Evolutionary conservation across 345 rosid species (phyloP), one percentile per base, ranked within the genome.

Genomic region (Hibiscus tridactylites): DNA sequence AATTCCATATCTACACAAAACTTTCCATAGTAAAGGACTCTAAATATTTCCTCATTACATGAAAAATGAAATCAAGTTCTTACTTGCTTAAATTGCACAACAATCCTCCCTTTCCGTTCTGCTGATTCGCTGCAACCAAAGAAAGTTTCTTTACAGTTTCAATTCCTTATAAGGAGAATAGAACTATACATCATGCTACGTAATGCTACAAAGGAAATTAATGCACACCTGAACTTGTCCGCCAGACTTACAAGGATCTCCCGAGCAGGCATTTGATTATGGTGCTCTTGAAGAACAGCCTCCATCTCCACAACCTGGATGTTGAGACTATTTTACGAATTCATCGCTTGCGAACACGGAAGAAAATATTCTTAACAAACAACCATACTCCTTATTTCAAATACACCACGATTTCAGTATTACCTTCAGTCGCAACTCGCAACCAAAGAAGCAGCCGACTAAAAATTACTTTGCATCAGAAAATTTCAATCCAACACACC

Each of bases 11-110:
- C 99, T 96, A 75, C 28, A 64, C 16, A 60, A 39, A 42, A 58
- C 19, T 66, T 35, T 58, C 64, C 68, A 68, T 26, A 46, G 67
- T 60, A n/a, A 65, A 15, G 46, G 49, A 78, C 42, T 64, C 9
- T 7, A 11, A 80, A 47, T 4, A 39, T 33, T 24, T 72, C 12
- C 61, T 35, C 49, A 50, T 31, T 61, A 47, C 65, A 11, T 62
- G 69, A 46, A 54, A 44, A 65, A 61, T 64, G 62, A 50, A 37
- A 24, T 72, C 61, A 35, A 61, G 39, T 17, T 81, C 83, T 81
- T 88, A 92, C 97, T 81, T 95, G 99, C 75, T 91, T 96, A 88
- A 92, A 90, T 66, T 96, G 99, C 76, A 96, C 99, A 3, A 78
- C 79, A 70, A 86, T 78, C 79, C 85, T 94, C 68, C 98, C 99